Evolutionary conservation across 1,284 basidiomycete genomes (phyloP).

Genomic region (Melampsora larici-populina): DNA sequence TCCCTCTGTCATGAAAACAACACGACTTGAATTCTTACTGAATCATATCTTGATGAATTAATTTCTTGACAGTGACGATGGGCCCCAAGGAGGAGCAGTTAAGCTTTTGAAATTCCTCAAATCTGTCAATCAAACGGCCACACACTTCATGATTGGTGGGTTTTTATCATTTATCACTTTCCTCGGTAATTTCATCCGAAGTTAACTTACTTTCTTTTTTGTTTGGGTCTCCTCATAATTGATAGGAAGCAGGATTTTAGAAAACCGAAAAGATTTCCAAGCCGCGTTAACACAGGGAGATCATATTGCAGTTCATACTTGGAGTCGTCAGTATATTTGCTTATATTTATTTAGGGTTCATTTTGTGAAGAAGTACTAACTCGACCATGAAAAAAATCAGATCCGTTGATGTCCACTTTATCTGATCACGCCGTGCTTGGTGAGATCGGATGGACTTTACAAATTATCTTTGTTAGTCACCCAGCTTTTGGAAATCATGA

Average conservation of each 20-base stretch:
- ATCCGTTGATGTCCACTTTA: slow-evolving; percentile 43
- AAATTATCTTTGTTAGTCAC: slow-evolving; percentile 64
- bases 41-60: neutral
- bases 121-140: slow-evolving; percentile 63
- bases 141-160: slow-evolving; percentile 76
- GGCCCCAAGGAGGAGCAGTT: slow-evolving; percentile 48
- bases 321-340: slow-evolving; percentile 57
- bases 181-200: slow-evolving; percentile 54
- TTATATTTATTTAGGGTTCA: neutral
- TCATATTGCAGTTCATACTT: slow-evolving; percentile 56
- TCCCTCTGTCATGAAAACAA: neutral
- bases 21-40: neutral
- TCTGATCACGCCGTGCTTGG: slow-evolving; percentile 33
- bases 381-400: neutral
- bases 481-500: neutral
- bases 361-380: neutral
- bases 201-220: neutral
- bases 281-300: slow-evolving; percentile 45
- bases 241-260: slow-evolving; percentile 57
- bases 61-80: slow-evolving; percentile 34
- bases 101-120: slow-evolving; percentile 63
- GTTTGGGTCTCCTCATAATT: neutral
- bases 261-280: slow-evolving; percentile 61
- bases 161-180: slow-evolving; percentile 56
- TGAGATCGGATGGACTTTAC: slow-evolving; percentile 77